Evolutionary conservation across 2,329 filamentous ascomycete genomes (phyloP).

Genomic region (Colletotrichum cereale): DNA sequence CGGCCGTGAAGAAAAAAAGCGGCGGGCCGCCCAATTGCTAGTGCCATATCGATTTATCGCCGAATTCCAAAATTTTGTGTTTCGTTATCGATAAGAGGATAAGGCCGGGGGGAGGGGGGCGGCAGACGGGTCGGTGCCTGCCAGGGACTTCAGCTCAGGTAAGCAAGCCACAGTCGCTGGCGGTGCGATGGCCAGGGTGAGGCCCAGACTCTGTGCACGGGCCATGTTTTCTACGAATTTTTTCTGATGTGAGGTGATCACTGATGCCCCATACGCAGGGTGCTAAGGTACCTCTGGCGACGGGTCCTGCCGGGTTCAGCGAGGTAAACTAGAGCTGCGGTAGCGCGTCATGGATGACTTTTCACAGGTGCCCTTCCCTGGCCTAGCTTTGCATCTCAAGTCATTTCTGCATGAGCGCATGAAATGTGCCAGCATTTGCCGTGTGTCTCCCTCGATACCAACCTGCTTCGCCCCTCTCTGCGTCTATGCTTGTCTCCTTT

Average conservation of each 20-base stretch:
- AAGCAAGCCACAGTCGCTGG: conserved; percentile 44
- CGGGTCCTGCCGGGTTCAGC: conserved; percentile 38
- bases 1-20: conserved; percentile 37
- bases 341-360: conserved; percentile 56
- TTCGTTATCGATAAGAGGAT: conserved; percentile 50
- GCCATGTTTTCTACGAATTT: conserved; percentile 27
- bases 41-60: conserved; percentile 38
- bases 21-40: conserved; percentile 19
- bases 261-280: conserved; percentile 18
- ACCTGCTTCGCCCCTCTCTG: conserved; percentile 7
- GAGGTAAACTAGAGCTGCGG: conserved; percentile 36
- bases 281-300: conserved; percentile 26
- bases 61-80: conserved; percentile 53
- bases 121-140: neutral
- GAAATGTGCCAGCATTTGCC: conserved; percentile 37
- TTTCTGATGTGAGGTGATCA: conserved; percentile 26
- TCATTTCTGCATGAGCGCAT: conserved; percentile 38
- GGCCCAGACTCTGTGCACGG: conserved; percentile 25
- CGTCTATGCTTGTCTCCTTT: neutral
- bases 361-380: conserved; percentile 46
- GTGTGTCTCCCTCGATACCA: conserved; percentile 19
- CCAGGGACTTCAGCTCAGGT: conserved; percentile 41
- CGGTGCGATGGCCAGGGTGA: conserved; percentile 35
- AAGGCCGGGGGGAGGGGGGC: neutral
- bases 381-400: conserved; percentile 35